Conservation (phyloP, 2,329 filamentous ascomycete genomes). For the Aspergillus vadensis region DNA sequence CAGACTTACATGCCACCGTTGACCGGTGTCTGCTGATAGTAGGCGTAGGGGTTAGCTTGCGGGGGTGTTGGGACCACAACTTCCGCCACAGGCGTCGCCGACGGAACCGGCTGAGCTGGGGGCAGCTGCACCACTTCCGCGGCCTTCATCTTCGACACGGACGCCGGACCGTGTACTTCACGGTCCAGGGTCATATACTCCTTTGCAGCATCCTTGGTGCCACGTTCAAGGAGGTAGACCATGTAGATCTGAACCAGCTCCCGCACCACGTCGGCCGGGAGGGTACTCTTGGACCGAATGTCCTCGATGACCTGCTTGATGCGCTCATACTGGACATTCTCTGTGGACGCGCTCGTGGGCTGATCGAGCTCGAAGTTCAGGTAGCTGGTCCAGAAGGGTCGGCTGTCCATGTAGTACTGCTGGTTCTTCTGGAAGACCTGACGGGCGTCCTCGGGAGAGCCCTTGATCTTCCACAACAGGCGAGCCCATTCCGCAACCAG, state of each 20-base stretch:
- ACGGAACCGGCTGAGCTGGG: constrained; percentile 21
- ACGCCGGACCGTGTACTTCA: constrained; percentile 73
- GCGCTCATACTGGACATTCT: constrained; percentile 67
- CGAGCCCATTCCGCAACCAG: constrained; percentile 86
- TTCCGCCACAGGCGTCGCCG: constrained; percentile 10
- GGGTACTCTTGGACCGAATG: constrained; percentile 70
- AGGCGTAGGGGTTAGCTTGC: constrained; percentile 30
- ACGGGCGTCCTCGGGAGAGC: constrained; percentile 76
- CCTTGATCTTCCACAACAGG: constrained; percentile 84
- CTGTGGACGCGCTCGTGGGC: constrained; percentile 66
- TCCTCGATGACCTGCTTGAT: constrained; percentile 79
- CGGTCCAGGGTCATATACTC: constrained; percentile 81
- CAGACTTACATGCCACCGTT: constrained; percentile 27
- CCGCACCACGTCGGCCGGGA: constrained; percentile 68
- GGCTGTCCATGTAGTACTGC: constrained; percentile 81
- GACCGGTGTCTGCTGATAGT: constrained; percentile 34
- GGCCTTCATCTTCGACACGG: constrained; percentile 39
- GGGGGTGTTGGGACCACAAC: constrained; percentile 21
- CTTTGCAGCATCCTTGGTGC: constrained; percentile 80
- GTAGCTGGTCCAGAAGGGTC: constrained; percentile 87
- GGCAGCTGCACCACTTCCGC: constrained; percentile 22
- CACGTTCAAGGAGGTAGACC: constrained; percentile 78
- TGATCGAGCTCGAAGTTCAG: constrained; percentile 87
- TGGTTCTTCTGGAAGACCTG: constrained; percentile 80
- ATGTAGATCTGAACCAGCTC: constrained; percentile 79